phyloP scores from a whole-genome alignment of 345 rosid species.

The Garcia nutans region DNA sequence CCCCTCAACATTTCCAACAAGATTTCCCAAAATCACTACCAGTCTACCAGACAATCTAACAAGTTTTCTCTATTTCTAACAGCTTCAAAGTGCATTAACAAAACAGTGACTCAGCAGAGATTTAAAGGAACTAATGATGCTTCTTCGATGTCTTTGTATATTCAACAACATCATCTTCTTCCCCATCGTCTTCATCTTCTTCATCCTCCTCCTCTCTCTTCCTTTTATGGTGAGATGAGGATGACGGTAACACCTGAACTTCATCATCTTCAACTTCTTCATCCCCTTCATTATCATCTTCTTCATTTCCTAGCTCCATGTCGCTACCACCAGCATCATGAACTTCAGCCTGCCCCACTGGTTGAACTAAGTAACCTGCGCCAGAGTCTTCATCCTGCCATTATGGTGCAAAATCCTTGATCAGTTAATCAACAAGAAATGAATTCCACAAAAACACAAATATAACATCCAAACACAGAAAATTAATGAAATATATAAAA shows the following conservation, averaged over 20 bases:
- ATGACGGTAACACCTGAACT: conserved; percentile 31
- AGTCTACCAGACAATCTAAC: conserved; percentile 21
- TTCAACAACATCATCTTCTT: conserved; percentile 34
- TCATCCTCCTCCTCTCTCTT: conserved; percentile 39
- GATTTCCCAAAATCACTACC: conserved; percentile 25
- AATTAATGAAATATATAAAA: neutral
- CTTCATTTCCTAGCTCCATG: conserved; percentile 48
- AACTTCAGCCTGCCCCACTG: conserved; percentile 50
- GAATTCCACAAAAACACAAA: neutral
- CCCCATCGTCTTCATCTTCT: conserved; percentile 23
- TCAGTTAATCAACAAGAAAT: neutral
- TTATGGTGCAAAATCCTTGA: neutral
- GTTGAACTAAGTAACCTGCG: conserved; percentile 62
- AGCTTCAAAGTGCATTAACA: conserved; percentile 10
- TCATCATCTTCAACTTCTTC: conserved; percentile 35
- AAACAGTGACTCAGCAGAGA: conserved; percentile 6
- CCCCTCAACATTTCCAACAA: conserved; percentile 16
- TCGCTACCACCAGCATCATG: conserved; percentile 48
- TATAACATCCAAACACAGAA: neutral
- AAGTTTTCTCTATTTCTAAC: conserved; percentile 17
- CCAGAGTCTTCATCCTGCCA: conserved; percentile 64
- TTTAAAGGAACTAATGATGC: conserved; percentile 26
- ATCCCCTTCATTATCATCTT: conserved; percentile 43
- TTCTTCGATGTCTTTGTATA: conserved; percentile 38
- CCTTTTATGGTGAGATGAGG: conserved; percentile 52